These are phyloP conservation scores for Cicer bijugum DNA, from an alignment of 306 rosid species.

Conservation along the genomic window DNA sequence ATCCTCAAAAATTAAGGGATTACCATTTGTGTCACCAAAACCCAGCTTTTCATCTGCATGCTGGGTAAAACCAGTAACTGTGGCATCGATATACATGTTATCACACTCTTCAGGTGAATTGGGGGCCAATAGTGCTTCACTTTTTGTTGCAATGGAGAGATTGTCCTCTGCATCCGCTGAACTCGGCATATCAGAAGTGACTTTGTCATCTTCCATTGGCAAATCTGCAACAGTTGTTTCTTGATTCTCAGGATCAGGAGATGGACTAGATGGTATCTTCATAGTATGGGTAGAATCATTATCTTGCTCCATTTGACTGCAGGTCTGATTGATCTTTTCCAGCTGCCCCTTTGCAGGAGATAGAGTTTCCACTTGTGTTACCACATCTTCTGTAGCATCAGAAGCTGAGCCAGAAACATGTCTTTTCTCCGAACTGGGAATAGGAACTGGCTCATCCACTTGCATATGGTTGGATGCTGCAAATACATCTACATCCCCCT, in stretches of 20 bases:
- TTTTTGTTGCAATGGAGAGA: constrained; percentile 32
- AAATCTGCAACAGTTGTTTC: constrained; percentile 52
- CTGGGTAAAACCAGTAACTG: constrained; percentile 41
- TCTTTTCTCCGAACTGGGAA: constrained; percentile 47
- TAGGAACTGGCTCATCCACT: constrained; percentile 50
- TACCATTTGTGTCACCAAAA: constrained; percentile 61
- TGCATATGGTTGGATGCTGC: constrained; percentile 51
- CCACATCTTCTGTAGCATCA: constrained; percentile 46
- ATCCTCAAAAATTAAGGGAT: constrained; percentile 63
- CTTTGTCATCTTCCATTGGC: constrained; percentile 49
- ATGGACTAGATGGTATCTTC: constrained; percentile 47
- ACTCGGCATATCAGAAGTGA: constrained; percentile 50
- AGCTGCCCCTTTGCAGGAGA: constrained; percentile 47
- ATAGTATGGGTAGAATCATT: constrained; percentile 31
- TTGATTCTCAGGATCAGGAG: constrained; percentile 44
- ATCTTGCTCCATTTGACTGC: constrained; percentile 55
- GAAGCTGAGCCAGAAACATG: constrained; percentile 52
- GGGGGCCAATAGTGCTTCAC: constrained; percentile 40
- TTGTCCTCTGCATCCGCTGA: constrained; percentile 52
- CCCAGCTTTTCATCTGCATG: constrained; percentile 56
- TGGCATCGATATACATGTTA: constrained; percentile 41
- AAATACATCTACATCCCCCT: constrained; percentile 53
- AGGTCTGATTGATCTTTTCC: constrained; percentile 52
- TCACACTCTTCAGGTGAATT: constrained; percentile 41
- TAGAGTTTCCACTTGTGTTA: constrained; percentile 40